Conservation (phyloP, 2,329 filamentous ascomycete species). For the Fusarium humuli region DNA sequence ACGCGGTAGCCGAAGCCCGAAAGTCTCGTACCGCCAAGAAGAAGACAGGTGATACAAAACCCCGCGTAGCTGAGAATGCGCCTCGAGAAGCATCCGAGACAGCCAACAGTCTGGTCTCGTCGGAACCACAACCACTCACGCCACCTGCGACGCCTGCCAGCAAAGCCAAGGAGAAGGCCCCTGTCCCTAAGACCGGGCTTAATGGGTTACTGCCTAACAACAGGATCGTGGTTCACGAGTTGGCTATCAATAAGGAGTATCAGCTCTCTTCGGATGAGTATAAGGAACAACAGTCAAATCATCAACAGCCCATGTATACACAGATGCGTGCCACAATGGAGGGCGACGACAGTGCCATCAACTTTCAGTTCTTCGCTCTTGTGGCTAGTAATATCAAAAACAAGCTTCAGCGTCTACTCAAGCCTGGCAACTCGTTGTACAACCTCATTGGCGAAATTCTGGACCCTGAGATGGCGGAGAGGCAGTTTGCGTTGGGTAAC, state of each 20-base stretch:
- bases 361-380: slow-evolving; percentile 74
- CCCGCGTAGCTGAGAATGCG: slow-evolving; percentile 69
- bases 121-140: slow-evolving; percentile 63
- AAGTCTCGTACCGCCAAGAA: slow-evolving; percentile 73
- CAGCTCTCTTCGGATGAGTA: slow-evolving; percentile 73
- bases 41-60: slow-evolving; percentile 76
- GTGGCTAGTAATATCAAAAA: slow-evolving; percentile 78
- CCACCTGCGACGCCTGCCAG: slow-evolving; percentile 64
- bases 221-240: slow-evolving; percentile 79
- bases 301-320: slow-evolving; percentile 63
- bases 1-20: slow-evolving; percentile 78
- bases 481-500: slow-evolving; percentile 75
- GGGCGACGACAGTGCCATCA: slow-evolving; percentile 72
- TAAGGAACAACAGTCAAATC: slow-evolving; percentile 65
- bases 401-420: slow-evolving; percentile 78
- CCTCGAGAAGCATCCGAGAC: slow-evolving; percentile 54
- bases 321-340: slow-evolving; percentile 73
- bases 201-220: slow-evolving; percentile 76
- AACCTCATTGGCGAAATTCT: slow-evolving; percentile 79
- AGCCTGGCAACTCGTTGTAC: slow-evolving; percentile 78
- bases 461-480: slow-evolving; percentile 76
- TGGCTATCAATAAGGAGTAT: slow-evolving; percentile 83
- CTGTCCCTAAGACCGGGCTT: slow-evolving; percentile 55
- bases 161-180: slow-evolving; percentile 54
- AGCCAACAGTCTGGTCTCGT: slow-evolving; percentile 52